Percentiles rank a stretch among this genome's conserved stretches.
Conservation (phyloP, 164 flowering plant species). For the Annona cherimola region DNA sequence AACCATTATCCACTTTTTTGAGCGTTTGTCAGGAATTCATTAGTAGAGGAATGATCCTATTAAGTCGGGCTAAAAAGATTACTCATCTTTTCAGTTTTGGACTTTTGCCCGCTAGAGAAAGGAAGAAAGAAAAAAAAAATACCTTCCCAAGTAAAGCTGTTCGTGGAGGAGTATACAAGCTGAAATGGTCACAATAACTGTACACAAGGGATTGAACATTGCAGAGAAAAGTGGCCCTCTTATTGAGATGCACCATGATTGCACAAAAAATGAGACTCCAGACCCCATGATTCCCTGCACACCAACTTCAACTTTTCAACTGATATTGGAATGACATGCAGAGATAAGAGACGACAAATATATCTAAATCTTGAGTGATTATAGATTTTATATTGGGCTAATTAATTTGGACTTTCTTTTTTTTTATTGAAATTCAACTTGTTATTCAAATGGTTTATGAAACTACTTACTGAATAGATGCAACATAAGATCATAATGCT, state of each 20-base stretch:
- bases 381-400: no score
- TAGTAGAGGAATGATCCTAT: not conserved
- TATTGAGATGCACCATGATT: conserved; percentile 58
- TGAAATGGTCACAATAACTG: conserved; percentile 51
- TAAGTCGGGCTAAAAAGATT: not conserved
- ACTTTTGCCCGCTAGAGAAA: no score
- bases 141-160: conserved; percentile 57
- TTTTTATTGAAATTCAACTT: no score
- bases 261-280: conserved; percentile 45
- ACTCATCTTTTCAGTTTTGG: no score
- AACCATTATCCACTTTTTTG: no score
- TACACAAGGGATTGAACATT: conserved; percentile 62
- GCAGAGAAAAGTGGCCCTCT: conserved; percentile 68
- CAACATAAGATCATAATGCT: conserved; percentile 26
- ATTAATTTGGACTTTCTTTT: no score
- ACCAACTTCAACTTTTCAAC: not conserved
- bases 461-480: conserved; percentile 40
- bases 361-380: no score
- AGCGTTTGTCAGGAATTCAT: not conserved
- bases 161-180: conserved; percentile 49
- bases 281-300: conserved; percentile 43
- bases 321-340: no score
- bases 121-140: conserved; percentile 1
- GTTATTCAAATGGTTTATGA: no score
- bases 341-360: no score